Evolutionary conservation across 768 basidiomycete genomes (phyloP), one percentile per base, ranked within the genome.

Genomic region (Auriculariales sp.): DNA sequence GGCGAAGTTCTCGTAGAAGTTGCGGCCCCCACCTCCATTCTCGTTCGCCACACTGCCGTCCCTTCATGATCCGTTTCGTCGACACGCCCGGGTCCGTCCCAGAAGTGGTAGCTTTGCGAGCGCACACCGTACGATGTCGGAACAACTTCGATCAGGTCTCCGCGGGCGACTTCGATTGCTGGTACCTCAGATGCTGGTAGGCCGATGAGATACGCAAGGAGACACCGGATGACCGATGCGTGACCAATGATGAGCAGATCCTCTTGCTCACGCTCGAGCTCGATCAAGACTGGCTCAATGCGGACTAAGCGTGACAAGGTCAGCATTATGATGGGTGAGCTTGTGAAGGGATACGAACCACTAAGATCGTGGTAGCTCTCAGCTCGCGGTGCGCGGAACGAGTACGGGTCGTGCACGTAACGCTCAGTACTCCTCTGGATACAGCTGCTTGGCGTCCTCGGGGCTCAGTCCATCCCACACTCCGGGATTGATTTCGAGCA

Each of bases 331-430:
- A 36, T 3, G 3, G 24, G 33, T 5, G 34, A 45, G 28, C 24
- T 3, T 39, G 11, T 28, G 3, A 48, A 29, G 12, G 4, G 46
- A 49, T 15, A 53, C 74, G 25, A 58, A 88, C 86, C 82, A 54
- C 83, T 81, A 12, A 94, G 71, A 60, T 99, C 95, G 63, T 99
- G 95, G 62, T 99, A 99, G 58, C 90, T 94, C 66, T 99, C 95
- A 4, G 93, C 93, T 35, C 92, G 73, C 0, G 92, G 92, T 1
- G 88, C 92, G 24, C 92, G 73, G 64, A 88, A 92, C 11, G 84
- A 73, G 60, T 98, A 98, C 2, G 94, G 94, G 59, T 99, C 94
- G 57, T 81, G 83, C 42, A 85, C 70, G 68, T 94, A 93, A 24
- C 90, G 73, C 54, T 84, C 84, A 88, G n/a, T 88, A 98, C 61